These are phyloP conservation scores for Hemisphaericaspora xylofermentans DNA, from an alignment of 1,139 yeast species.

Conservation along the genomic window DNA sequence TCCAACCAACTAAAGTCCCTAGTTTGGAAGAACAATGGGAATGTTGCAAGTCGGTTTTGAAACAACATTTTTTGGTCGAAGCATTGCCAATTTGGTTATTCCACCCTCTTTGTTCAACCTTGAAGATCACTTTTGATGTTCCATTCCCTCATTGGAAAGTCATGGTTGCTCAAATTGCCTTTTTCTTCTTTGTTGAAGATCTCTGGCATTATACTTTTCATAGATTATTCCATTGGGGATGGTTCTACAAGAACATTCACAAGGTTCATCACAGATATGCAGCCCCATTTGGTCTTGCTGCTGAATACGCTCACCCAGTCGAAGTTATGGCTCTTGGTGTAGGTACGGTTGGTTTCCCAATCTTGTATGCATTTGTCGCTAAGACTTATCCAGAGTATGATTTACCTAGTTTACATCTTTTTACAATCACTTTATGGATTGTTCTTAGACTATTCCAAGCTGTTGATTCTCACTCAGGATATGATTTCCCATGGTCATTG, in stretches of 20 bases:
- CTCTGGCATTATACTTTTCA: constrained; percentile 97
- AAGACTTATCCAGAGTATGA: constrained; percentile 27
- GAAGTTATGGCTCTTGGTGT: constrained; percentile 89
- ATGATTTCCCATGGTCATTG: constrained; percentile 94
- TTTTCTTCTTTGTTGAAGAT: constrained; percentile 85
- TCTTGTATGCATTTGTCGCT: constrained; percentile 49
- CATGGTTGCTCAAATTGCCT: constrained; percentile 61
- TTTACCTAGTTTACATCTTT: constrained; percentile 64
- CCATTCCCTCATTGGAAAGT: constrained; percentile 73
- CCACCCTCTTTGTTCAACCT: constrained; percentile 79
- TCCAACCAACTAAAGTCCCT: constrained; percentile 80
- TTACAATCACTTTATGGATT: constrained; percentile 86
- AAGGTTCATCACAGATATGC: constrained; percentile 96
- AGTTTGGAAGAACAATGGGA: constrained; percentile 84
- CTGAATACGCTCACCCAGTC: constrained; percentile 94
- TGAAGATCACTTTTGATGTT: constrained; percentile 73
- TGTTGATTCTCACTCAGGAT: constrained; percentile 94
- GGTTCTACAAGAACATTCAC: constrained; percentile 86
- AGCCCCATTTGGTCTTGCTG: constrained; percentile 94
- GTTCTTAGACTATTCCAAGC: constrained; percentile 89
- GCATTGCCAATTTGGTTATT: constrained; percentile 95
- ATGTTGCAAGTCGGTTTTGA: constrained; percentile 79
- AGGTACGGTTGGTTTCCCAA: constrained; percentile 94
- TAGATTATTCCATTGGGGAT: constrained; percentile 80
- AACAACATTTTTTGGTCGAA: constrained; percentile 86